Base-by-base conservation (phyloP, 768 basidiomycete species). In the Daedalea quercina region DNA sequence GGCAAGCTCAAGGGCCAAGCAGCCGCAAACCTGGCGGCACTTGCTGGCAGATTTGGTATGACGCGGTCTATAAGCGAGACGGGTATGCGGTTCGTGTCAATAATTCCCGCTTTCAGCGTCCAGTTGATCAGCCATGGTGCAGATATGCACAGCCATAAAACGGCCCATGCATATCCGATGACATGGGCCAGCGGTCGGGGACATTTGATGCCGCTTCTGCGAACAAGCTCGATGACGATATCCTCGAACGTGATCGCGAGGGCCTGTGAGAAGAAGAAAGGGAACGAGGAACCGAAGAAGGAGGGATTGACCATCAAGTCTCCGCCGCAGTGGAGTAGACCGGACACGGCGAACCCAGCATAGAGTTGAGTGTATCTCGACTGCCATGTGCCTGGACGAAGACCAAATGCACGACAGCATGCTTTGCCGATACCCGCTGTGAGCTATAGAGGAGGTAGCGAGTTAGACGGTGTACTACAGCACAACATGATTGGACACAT, bases 231-330 rank as follows among this genome's bases (percentile, higher is more conserved):
- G 23, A 72, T 53, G 31, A 68, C 55, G 0, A 52, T 40, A 45
- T 65, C 69, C 56, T 76, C 74, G 25, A 67, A 41, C 12, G 66
- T 68, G 33, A 76, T 73, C 1, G 57, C 71, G 3, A 65, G 44
- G 7, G 70, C 69, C 53, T 71, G 69, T 9, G 55, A n/a, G 11
- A 65, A 15, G 47, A 68, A 71, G 59, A 67, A 69, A 13, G 53
- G 41, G 26, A 67, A 41, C 25, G 57, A 57, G 12, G 50, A 43
- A 20, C 60, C 52, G 23, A 51, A n/a, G 31, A 55, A 42, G 6
- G 54, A 46, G 23, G 43, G 40, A 24, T 57, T 53, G 20, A 66
- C 57, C 57, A 66, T 64, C 42, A 62, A 65, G 45, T 73, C 71
- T 9, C 65, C 69, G 35, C 54, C 60, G 45, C 59, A 57, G 52